A percentile compares a stretch with the other conserved stretches of the same genome.
phyloP scores from a whole-genome alignment of 208 protist genomes.

The Trichomonas gallinae region DNA sequence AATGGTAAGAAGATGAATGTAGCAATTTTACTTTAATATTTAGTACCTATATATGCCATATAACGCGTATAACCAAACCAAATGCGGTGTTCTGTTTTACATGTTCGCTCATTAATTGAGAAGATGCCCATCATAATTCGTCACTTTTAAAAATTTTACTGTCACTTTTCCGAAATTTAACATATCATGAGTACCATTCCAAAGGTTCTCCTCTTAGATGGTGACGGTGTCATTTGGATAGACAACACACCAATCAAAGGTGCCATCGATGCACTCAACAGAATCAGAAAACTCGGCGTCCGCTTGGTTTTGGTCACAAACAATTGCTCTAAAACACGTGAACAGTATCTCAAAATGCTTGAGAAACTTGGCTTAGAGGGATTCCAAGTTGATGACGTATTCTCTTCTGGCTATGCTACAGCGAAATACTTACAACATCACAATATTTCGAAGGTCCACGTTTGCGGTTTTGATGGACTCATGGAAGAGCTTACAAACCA shows the following conservation, averaged over 20 bases:
- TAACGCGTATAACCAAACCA: no score
- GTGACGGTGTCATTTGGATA: slow-evolving; percentile 21
- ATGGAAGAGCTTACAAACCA: not conserved
- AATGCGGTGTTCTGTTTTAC: no score
- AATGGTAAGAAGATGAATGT: no score
- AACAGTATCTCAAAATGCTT: not conserved
- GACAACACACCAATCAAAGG: not conserved
- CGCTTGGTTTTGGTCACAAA: not conserved
- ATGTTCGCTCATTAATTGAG: no score
- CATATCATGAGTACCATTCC: not conserved
- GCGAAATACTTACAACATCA: not conserved
- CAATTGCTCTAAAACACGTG: not conserved
- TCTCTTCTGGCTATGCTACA: not conserved
- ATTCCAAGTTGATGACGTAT: not conserved
- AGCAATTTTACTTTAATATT: no score
- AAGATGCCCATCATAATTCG: no score
- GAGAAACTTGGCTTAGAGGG: not conserved
- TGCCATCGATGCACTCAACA: not conserved
- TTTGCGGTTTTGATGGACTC: not conserved
- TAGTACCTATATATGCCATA: no score
- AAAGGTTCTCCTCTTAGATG: not conserved
- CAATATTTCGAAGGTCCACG: not conserved
- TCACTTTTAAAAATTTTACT: no score
- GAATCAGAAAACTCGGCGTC: not conserved
- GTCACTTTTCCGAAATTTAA: no score